These are phyloP conservation scores for Pleurotus ostreatus DNA, from an alignment of 768 basidiomycete species.

Conservation along the genomic window DNA sequence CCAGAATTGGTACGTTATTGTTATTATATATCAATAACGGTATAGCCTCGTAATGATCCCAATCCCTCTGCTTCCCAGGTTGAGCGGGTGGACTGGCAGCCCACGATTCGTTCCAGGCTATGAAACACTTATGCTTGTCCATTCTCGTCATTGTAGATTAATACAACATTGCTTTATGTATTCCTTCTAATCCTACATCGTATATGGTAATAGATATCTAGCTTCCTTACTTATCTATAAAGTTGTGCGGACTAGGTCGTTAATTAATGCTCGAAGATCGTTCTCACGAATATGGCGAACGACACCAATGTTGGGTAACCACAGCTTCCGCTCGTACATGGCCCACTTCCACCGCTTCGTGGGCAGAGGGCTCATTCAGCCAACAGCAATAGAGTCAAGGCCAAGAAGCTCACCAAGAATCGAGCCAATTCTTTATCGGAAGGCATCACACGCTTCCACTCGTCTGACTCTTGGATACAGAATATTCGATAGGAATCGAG, in stretches of 20 bases:
- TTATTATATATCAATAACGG: background rate
- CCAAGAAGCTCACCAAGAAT: constrained; percentile 50
- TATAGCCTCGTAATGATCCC: background rate
- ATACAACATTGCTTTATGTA: background rate
- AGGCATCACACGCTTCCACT: constrained; percentile 64
- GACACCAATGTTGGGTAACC: constrained; percentile 44
- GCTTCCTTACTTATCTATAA: background rate
- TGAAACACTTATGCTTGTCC: constrained; percentile 15
- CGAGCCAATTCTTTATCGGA: constrained; percentile 65
- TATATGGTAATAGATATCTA: background rate
- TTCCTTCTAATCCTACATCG: no score
- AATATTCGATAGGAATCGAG: constrained; percentile 77
- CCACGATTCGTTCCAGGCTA: constrained; percentile 30
- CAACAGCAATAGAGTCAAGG: background rate
- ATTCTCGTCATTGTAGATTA: background rate
- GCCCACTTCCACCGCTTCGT: constrained; percentile 74
- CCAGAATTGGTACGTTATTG: constrained; percentile 66
- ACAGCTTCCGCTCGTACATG: constrained; percentile 42
- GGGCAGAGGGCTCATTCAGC: background rate
- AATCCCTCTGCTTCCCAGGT: constrained; percentile 30
- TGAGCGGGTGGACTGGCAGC: constrained; percentile 68
- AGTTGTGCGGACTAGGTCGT: constrained; percentile 24
- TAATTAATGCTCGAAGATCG: constrained; percentile 36
- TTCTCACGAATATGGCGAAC: constrained; percentile 29
- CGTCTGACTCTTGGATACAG: constrained; percentile 39